Evolutionary conservation across 768 basidiomycete species (phyloP).

Genomic region (Tephrocybe sp.): DNA sequence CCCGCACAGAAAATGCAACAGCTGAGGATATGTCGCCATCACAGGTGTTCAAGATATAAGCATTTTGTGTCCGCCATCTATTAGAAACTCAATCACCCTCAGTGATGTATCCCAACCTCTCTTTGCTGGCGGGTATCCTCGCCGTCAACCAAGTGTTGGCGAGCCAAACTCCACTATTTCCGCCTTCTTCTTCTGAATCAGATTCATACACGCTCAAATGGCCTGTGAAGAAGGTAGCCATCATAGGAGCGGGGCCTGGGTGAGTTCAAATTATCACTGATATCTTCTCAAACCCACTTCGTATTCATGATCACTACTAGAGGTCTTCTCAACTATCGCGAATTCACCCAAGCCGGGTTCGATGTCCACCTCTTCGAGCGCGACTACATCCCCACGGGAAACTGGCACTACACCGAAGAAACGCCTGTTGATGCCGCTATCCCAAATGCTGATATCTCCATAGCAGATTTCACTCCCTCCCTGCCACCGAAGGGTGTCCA

Average conservation of each 20-base stretch:
- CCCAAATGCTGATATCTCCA: slow-evolving; percentile 30
- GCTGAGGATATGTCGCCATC: no score
- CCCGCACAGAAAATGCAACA: no score
- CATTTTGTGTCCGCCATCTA: no score
- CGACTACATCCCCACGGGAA: slow-evolving; percentile 38
- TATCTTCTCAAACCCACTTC: not conserved
- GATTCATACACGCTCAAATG: slow-evolving; percentile 35
- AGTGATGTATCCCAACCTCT: no score
- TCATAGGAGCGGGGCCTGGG: slow-evolving; percentile 43
- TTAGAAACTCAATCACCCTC: no score
- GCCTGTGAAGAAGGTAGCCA: slow-evolving; percentile 37
- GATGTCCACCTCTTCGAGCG: slow-evolving; percentile 38
- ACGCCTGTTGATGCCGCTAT: slow-evolving; percentile 33
- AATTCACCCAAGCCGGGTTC: slow-evolving; percentile 32
- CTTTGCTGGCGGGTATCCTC: no score
- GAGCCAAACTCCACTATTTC: slow-evolving; percentile 1
- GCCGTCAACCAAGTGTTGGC: no score
- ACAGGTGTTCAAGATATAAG: no score
- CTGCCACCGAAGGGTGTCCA: slow-evolving; percentile 31
- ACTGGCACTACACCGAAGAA: slow-evolving; percentile 45
- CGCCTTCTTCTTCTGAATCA: not conserved
- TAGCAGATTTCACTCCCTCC: slow-evolving; percentile 36
- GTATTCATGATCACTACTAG: slow-evolving; percentile 23
- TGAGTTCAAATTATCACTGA: slow-evolving; percentile 15
- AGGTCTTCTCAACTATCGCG: slow-evolving; percentile 36